Evolutionary conservation across 1,139 yeast genomes (phyloP).

Genomic region (Hyphopichia pseudoburtonii): DNA sequence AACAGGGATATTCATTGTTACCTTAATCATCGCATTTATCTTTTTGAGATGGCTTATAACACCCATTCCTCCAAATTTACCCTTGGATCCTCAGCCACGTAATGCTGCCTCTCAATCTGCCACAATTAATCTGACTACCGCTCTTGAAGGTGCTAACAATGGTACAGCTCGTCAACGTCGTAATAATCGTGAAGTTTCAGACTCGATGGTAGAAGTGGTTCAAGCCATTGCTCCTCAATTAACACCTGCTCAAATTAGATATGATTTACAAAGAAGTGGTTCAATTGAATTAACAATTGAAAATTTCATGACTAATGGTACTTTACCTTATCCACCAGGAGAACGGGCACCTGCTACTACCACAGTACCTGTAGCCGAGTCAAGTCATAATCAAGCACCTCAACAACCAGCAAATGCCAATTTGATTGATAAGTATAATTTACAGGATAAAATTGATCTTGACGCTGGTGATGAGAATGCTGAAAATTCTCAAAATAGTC

Average conservation of each 20-base stretch:
- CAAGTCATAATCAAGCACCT: conserved; percentile 10
- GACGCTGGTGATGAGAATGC: conserved; percentile 11
- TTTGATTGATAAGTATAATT: conserved; percentile 40
- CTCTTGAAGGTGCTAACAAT: too few species aligned
- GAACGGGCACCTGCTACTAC: conserved; percentile 11
- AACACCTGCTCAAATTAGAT: conserved; percentile 66
- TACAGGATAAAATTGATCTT: conserved; percentile 19
- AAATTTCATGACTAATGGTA: conserved; percentile 60
- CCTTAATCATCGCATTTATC: conserved; percentile 52
- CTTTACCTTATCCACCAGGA: conserved; percentile 68
- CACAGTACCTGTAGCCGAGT: conserved; percentile 7
- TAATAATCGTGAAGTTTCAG: conserved; percentile 61
- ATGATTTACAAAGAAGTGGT: conserved; percentile 67
- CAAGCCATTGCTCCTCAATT: conserved; percentile 78
- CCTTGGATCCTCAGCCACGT: too few species aligned
- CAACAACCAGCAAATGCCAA: conserved; percentile 19
- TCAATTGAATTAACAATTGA: conserved; percentile 81
- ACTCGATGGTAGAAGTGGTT: conserved; percentile 82
- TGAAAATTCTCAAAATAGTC: conserved; percentile 5
- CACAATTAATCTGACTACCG: too few species aligned
- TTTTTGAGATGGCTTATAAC: conserved; percentile 62
- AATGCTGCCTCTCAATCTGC: too few species aligned
- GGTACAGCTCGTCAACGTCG: conserved; percentile 12
- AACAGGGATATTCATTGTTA: conserved; percentile 49
- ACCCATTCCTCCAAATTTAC: conserved; percentile 44